Conservation (phyloP, 75 land plant genomes). For the Pinus albicaulis region DNA sequence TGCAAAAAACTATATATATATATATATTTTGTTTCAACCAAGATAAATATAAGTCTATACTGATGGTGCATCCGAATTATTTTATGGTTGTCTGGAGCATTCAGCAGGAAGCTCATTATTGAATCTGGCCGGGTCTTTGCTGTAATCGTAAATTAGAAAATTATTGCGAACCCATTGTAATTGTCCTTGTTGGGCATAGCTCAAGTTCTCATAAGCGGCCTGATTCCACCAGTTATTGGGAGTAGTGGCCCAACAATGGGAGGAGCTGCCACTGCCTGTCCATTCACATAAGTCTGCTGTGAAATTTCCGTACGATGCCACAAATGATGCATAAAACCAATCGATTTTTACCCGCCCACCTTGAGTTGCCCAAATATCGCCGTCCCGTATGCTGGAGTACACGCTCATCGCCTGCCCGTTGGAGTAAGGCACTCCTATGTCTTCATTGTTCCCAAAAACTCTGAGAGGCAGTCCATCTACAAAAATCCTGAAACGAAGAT, state of each 20-base stretch:
- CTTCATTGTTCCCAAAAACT: conserved; percentile 35
- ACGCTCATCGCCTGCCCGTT: conserved; percentile 30
- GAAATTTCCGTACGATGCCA: conserved; percentile 17
- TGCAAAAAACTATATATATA: too few species aligned
- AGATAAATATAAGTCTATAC: too few species aligned
- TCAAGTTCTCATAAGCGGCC: background rate
- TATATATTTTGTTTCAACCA: too few species aligned
- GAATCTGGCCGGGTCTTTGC: conserved; percentile 26
- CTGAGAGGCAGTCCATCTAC: conserved; percentile 46
- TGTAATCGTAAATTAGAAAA: conserved; percentile 37
- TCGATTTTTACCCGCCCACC: conserved; percentile 26
- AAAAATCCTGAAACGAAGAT: conserved; percentile 15
- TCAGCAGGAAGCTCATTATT: conserved; percentile 13
- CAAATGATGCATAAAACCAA: conserved; percentile 28
- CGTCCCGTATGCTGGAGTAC: conserved; percentile 31
- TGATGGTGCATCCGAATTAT: too few species aligned
- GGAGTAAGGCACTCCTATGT: conserved; percentile 32
- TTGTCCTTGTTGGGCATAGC: conserved; percentile 4
- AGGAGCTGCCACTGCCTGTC: background rate
- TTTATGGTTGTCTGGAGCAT: background rate
- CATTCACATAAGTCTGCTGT: background rate
- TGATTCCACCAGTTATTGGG: conserved; percentile 4
- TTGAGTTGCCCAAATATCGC: conserved; percentile 30
- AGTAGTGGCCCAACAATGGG: background rate
- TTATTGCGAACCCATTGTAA: conserved; percentile 27